Evolutionary conservation across 139 green algal genomes (phyloP).

Genomic region (Dunaliella sp.): DNA sequence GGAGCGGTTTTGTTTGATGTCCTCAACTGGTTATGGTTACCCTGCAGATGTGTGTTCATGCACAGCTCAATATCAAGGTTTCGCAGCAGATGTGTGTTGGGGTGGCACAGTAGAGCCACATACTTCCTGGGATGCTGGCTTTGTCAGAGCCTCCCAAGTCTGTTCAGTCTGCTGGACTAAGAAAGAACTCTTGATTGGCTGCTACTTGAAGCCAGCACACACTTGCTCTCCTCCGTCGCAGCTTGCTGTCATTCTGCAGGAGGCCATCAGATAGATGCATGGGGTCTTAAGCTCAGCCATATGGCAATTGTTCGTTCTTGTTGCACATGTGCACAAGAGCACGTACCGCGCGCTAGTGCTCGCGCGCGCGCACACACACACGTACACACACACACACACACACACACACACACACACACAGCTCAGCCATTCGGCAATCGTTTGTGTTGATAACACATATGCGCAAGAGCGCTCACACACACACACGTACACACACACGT

Average conservation of each 20-base stretch:
- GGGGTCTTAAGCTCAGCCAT: no score
- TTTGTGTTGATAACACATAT: background rate
- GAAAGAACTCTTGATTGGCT: no score
- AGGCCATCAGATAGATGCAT: background rate
- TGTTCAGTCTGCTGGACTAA: no score
- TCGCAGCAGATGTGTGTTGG: background rate
- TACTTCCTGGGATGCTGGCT: no score
- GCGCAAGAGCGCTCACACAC: background rate
- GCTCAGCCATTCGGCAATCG: background rate
- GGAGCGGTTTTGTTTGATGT: no score
- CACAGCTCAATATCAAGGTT: background rate
- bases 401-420: constrained; percentile 10
- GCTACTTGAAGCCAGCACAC: no score
- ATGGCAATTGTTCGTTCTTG: no score
- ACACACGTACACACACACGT: background rate
- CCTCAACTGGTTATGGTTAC: no score
- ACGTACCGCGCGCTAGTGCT: background rate
- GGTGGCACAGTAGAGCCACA: background rate
- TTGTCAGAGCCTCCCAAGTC: no score
- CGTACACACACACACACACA: constrained; percentile 17
- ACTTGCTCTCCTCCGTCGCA: no score
- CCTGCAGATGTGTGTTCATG: background rate
- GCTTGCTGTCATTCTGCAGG: background rate
- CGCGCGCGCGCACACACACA: background rate
- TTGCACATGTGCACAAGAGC: no score